phyloP scores from a whole-genome alignment of 2,329 filamentous ascomycete species.

The Neopestalotiopsis sp. region DNA sequence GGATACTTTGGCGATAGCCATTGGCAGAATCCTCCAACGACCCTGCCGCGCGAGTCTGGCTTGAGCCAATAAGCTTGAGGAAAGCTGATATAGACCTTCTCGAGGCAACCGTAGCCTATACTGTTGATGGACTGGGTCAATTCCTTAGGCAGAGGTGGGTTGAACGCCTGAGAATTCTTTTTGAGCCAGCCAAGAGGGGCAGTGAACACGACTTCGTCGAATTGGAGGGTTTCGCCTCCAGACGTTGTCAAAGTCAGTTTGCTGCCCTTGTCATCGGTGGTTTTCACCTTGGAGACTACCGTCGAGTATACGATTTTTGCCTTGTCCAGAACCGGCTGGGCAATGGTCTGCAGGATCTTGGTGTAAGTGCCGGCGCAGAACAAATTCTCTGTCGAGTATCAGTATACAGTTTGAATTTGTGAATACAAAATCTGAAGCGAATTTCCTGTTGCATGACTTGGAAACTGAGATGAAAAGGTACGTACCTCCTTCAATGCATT shows the following conservation, averaged over 20 bases:
- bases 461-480: conserved; percentile 33
- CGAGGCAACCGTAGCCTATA: conserved; percentile 73
- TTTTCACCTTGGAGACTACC: conserved; percentile 51
- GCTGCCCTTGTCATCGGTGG: conserved; percentile 34
- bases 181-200: conserved; percentile 74
- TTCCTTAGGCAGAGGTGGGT: conserved; percentile 62
- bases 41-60: conserved; percentile 44
- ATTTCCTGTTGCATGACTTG: not conserved
- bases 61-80: conserved; percentile 75
- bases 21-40: conserved; percentile 72
- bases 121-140: conserved; percentile 66
- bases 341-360: conserved; percentile 62
- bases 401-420: not conserved
- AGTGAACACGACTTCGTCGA: conserved; percentile 74
- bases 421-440: not conserved
- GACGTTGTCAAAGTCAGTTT: conserved; percentile 52
- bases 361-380: conserved; percentile 66
- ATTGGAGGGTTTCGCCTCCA: conserved; percentile 52
- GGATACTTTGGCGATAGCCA: conserved; percentile 78
- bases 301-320: conserved; percentile 60
- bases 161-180: conserved; percentile 61
- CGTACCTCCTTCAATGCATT: conserved; percentile 74
- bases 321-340: conserved; percentile 59
- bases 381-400: conserved; percentile 55
- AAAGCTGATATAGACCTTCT: conserved; percentile 77